Base-by-base conservation (phyloP, 2,329 filamentous ascomycete genomes). In the Cladophialophora immunda region DNA sequence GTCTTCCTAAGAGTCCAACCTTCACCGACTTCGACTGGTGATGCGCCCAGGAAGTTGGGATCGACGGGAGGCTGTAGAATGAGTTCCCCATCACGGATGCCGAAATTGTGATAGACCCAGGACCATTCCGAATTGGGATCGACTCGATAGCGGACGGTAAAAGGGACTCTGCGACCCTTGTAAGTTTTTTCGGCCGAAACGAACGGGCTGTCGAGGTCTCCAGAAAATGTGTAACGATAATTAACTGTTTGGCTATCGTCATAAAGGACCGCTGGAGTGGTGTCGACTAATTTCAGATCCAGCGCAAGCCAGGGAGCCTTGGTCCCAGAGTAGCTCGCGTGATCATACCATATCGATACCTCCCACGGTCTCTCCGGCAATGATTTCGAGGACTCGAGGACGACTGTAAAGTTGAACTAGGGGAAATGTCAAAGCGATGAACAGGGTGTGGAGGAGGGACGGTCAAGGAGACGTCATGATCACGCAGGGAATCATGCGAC, bases 291-390 rank as follows among this genome's bases (percentile, higher is more conserved):
- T 60, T 87, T 82, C 2, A 95, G 80, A 29, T 80, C 79, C 19
- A 87, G 81, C 25, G 90, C 85, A 5, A 75, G 80, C 86, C 83
- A 94, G 81, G 78, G 63, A 8, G 67, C 60, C 34, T 63, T 71
- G 61, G 47, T 59, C n/a, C 67, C 68, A 22, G 64, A 62, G 47
- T 79, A 68, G 88, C 85, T 83, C 38, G 76, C 82, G 59, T 86
- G 85, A 72, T 90, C 89, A 69, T 92, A 87, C 92, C 93, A 97
- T 7, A 96, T 78, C 17, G 87, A 86, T 34, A 93, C 86, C 72
- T 95, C 86, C 90, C 92, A 95, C 22, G 83, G 74, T 68, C 87
- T 81, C 17, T 85, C 79, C 7, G 83, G 82, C 55, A 85, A 84
- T 38, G 81, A 81, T 25, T 77, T 78, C 47, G 87, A 86, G 50